phyloP scores from a whole-genome alignment of 1,284 basidiomycete genomes.

The Apiotrichum sp. region DNA sequence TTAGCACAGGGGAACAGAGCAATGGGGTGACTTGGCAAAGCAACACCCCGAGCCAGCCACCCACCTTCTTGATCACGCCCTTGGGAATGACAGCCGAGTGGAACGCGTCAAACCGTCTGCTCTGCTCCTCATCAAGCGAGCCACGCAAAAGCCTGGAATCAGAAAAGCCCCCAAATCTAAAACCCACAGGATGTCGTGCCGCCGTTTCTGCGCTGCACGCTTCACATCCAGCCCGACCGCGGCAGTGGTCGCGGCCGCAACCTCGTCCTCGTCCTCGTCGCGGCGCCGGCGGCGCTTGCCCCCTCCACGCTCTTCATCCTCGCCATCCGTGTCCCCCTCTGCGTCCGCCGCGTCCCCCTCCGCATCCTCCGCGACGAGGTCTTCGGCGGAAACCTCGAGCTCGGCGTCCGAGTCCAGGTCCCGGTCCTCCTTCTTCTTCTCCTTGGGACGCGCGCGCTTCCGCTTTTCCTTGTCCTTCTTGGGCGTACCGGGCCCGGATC shows the following conservation, averaged over 20 bases:
- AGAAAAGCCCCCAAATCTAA: background rate
- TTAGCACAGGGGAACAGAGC: background rate
- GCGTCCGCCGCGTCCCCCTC: background rate
- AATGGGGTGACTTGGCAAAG: background rate
- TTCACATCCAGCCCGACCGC: slow-evolving; percentile 9
- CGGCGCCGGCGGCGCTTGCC: background rate
- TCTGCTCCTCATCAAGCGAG: slow-evolving; percentile 36
- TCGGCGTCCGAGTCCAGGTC: slow-evolving; percentile 16
- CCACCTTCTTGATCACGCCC: slow-evolving; percentile 33
- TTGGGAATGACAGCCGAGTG: slow-evolving; percentile 30
- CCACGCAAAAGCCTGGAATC: slow-evolving; percentile 28
- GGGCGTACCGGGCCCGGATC: slow-evolving; percentile 1
- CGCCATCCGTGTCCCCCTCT: slow-evolving; percentile 23
- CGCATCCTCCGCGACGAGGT: slow-evolving; percentile 17
- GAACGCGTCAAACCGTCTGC: slow-evolving; percentile 39
- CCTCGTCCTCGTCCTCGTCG: slow-evolving; percentile 19
- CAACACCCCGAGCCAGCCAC: background rate
- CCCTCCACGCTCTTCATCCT: background rate
- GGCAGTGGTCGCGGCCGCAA: background rate
- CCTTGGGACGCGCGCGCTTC: slow-evolving; percentile 9
- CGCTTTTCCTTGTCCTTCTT: slow-evolving; percentile 9
- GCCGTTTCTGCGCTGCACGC: slow-evolving; percentile 12
- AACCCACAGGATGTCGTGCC: slow-evolving; percentile 13
- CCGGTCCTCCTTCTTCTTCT: slow-evolving; percentile 3
- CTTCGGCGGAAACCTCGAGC: slow-evolving; percentile 19